Evolutionary conservation across 352 stramenopile genomes (phyloP), one percentile per base, ranked within the genome.

Genomic region (Bremia lactucae): DNA sequence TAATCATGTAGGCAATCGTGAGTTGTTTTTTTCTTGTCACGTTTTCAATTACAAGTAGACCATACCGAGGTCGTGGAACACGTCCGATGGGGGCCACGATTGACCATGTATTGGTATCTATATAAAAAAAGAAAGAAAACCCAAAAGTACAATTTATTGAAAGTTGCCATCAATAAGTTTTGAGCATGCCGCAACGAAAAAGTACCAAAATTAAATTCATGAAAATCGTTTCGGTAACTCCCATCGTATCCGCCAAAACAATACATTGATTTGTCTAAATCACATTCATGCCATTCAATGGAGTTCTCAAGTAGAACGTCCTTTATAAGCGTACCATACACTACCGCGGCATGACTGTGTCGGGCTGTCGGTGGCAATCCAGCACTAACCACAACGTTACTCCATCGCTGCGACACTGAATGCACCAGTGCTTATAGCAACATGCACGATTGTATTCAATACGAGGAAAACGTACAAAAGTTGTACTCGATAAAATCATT

Each of bases 401-500:
- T 84, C 79, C 79, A 91, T 40, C 73, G 72, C 44, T 91, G 79
- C n/a, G 79, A 78, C 49, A 74, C 79, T 91, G 28, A 1, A 51
- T 26, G 20, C 6, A 46, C n/a, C n/a, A n/a, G n/a, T n/a, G n/a
- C n/a, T n/a, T n/a, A n/a, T n/a, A n/a, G n/a, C n/a, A n/a, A n/a
- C n/a, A n/a, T n/a, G n/a, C n/a, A n/a, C n/a, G n/a, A n/a, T n/a
- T n/a, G n/a, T n/a, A 18, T 36, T 9, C 14, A 28, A 19, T 10
- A 0, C n/a, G n/a, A n/a, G n/a, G n/a, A n/a, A n/a, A n/a, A 68
- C 60, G 23, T 77, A 95, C 78, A 54, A 51, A 97, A 97, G 55
- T 95, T 89, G 61, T 94, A 98, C 49, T 94, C 76, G 59, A 97
- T 83, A 62, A 98, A 96, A 51, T 97, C 89, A 55, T 97, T 97